Percentiles rank a stretch among this genome's conserved stretches.
These are phyloP conservation scores for Austropuccinia psidii DNA, from an alignment of 1,284 basidiomycete genomes.

Conservation along the genomic window DNA sequence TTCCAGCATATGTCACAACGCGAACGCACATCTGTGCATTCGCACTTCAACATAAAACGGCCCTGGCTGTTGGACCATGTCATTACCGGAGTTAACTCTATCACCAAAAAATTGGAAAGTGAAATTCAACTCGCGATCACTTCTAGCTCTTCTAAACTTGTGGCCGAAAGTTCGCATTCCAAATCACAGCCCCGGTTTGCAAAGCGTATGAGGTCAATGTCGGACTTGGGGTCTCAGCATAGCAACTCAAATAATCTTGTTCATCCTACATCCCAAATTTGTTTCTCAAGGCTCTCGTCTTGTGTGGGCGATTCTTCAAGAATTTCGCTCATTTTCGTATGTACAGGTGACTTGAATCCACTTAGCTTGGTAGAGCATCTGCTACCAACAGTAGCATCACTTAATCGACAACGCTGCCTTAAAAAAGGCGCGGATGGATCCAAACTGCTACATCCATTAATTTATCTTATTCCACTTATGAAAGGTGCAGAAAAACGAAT, in stretches of 20 bases:
- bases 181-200: no score
- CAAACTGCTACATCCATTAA: neutral
- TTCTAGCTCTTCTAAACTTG: no score
- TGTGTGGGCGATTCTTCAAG: no score
- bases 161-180: no score
- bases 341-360: constrained; percentile 25
- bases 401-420: constrained; percentile 9
- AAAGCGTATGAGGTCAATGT: no score
- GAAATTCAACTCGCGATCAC: neutral
- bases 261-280: no score
- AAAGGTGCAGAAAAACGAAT: constrained; percentile 3
- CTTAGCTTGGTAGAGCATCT: constrained; percentile 29
- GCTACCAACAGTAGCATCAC: constrained; percentile 7
- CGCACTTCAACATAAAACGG: neutral
- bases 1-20: neutral
- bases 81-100: constrained; percentile 15
- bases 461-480: constrained; percentile 4
- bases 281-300: no score
- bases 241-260: no score
- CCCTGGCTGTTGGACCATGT: neutral
- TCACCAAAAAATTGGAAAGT: constrained; percentile 19
- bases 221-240: no score
- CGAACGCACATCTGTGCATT: neutral
- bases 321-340: constrained; percentile 11
- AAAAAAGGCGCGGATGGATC: neutral